These are phyloP conservation scores for Boletus insuetus DNA, from an alignment of 768 basidiomycete genomes.

Conservation along the genomic window DNA sequence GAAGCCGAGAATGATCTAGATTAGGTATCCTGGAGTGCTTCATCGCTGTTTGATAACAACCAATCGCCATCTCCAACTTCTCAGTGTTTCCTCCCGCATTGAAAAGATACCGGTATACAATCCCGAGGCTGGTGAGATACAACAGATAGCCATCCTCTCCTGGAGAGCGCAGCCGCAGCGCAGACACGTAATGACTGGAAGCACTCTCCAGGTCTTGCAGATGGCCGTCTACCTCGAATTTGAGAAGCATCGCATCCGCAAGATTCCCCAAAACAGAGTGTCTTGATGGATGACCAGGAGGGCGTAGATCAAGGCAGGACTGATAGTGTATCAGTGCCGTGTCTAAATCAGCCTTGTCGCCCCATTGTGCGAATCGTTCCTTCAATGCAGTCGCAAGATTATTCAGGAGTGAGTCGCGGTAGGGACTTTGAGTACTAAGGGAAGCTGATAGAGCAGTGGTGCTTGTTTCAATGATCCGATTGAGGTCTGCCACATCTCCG, in stretches of 20 bases:
- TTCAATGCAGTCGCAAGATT: constrained; percentile 18
- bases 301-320: constrained; percentile 21
- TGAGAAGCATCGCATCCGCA: constrained; percentile 17
- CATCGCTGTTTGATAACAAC: constrained; percentile 14
- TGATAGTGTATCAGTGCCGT: constrained; percentile 12
- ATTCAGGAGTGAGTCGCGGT: constrained; percentile 22
- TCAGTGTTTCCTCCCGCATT: constrained; percentile 9
- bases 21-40: constrained; percentile 11
- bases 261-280: constrained; percentile 16
- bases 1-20: constrained; percentile 16
- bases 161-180: constrained; percentile 17
- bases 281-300: constrained; percentile 18
- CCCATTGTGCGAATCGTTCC: constrained; percentile 14
- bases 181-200: constrained; percentile 4
- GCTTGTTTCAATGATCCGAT: constrained; percentile 13
- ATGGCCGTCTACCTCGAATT: constrained; percentile 23
- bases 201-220: constrained; percentile 25
- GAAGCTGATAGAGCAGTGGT: constrained; percentile 6
- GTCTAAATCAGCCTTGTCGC: constrained; percentile 18
- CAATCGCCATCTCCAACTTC: constrained; percentile 22
- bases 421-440: background rate
- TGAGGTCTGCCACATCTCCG: constrained; percentile 22
- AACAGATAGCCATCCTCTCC: constrained; percentile 10
- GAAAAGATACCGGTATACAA: constrained; percentile 2
- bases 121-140: constrained; percentile 13